phyloP scores from a whole-genome alignment of 352 stramenopile species.

The Phytopythium sindhum region DNA sequence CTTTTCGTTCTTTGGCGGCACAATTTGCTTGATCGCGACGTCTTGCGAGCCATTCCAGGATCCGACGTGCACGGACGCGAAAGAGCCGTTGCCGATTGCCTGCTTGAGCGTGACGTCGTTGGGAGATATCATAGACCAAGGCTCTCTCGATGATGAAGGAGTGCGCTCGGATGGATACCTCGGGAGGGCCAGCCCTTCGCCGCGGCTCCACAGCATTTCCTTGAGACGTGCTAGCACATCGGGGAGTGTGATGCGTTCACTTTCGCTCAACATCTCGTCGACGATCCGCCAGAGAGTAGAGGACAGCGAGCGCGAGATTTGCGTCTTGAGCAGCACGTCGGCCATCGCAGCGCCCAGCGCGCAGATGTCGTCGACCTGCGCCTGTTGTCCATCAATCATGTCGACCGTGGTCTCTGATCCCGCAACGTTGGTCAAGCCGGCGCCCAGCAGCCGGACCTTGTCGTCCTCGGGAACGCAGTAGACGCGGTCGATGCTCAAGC shows the following conservation, averaged over 20 bases:
- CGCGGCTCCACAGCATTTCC: slow-evolving; percentile 1
- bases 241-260: neutral
- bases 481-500: neutral
- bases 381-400: neutral
- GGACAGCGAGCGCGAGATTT: neutral
- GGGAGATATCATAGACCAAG: neutral
- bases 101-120: neutral
- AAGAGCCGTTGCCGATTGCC: neutral
- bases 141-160: neutral
- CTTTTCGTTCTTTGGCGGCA: neutral
- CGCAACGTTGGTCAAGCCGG: neutral
- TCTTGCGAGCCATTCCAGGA: neutral
- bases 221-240: neutral
- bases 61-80: neutral
- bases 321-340: neutral
- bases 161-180: neutral
- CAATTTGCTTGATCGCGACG: neutral
- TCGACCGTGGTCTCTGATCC: neutral
- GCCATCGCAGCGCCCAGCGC: neutral
- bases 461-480: slow-evolving; percentile 2
- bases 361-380: neutral
- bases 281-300: neutral
- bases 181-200: neutral
- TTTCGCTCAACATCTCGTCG: neutral
- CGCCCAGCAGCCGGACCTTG: neutral